Conservation (phyloP, 352 stramenopile species). For the Globisporangium carolinianum region DNA sequence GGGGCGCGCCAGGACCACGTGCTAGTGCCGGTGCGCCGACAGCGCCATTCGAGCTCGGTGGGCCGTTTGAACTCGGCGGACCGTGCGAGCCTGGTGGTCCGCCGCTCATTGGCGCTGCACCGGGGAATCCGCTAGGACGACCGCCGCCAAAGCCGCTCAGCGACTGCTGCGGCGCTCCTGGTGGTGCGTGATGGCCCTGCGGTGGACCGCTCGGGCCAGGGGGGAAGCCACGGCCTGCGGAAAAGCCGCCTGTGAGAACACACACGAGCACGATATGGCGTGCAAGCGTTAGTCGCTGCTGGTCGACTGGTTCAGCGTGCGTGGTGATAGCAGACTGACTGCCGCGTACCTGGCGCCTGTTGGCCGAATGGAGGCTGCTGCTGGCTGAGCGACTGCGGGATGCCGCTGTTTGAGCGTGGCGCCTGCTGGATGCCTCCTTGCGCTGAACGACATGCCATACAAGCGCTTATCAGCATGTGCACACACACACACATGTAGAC, state of each 20-base stretch:
- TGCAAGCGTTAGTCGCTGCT: too few relatives aligned
- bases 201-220: constrained; percentile 4
- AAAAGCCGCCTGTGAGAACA: constrained; percentile 7
- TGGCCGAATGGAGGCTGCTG: constrained; percentile 8
- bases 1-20: constrained; percentile 1
- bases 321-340: neutral
- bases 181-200: constrained; percentile 11
- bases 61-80: constrained; percentile 13
- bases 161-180: constrained; percentile 5
- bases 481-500: too few relatives aligned
- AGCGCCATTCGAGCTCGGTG: constrained; percentile 6
- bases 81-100: constrained; percentile 20
- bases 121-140: constrained; percentile 17
- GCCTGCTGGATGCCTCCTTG: constrained; percentile 24
- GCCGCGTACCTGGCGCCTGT: constrained; percentile 5
- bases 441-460: constrained; percentile 7
- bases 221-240: constrained; percentile 10
- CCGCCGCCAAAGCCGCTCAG: constrained; percentile 8
- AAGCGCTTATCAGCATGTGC: neutral
- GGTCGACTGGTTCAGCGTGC: too few relatives aligned
- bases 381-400: constrained; percentile 6
- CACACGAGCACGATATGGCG: neutral
- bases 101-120: constrained; percentile 1
- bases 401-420: constrained; percentile 25
- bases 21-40: constrained; percentile 1